Evolutionary conservation across 495 filamentous ascomycete genomes (phyloP).

Genomic region (Aspergillus avenaceus): DNA sequence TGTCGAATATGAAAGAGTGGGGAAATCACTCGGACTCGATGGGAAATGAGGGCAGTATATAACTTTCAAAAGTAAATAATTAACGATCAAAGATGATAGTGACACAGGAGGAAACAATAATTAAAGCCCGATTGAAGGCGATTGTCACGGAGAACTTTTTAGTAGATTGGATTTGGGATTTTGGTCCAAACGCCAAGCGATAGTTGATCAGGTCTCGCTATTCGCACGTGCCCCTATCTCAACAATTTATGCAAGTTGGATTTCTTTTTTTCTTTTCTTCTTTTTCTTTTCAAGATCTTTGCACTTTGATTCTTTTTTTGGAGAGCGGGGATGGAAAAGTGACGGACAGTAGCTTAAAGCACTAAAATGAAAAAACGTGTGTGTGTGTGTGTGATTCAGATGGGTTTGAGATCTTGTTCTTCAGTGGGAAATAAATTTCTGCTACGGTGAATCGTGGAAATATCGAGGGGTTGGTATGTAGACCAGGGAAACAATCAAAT

Average conservation of each 20-base stretch:
- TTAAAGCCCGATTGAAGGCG: too few species aligned
- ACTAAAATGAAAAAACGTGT: too few species aligned
- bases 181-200: slow-evolving; percentile 8
- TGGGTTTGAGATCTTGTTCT: neutral
- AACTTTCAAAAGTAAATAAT: too few species aligned
- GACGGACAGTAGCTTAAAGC: neutral
- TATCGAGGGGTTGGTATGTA: slow-evolving; percentile 17
- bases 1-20: neutral
- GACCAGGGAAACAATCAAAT: neutral
- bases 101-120: neutral
- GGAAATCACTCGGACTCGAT: neutral
- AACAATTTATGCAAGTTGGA: too few species aligned
- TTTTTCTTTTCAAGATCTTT: too few species aligned
- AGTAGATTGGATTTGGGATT: neutral
- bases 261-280: too few species aligned
- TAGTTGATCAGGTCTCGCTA: neutral
- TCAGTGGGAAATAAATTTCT: neutral
- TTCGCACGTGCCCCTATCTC: slow-evolving; percentile 1
- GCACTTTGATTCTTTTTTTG: too few species aligned
- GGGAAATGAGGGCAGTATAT: neutral
- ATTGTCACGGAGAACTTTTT: neutral
- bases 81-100: too few species aligned
- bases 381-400: slow-evolving; percentile 1
- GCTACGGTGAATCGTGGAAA: neutral
- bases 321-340: too few species aligned